Evolutionary conservation across 495 filamentous ascomycete species (phyloP).

Genomic region (Penicillium chermesinum): DNA sequence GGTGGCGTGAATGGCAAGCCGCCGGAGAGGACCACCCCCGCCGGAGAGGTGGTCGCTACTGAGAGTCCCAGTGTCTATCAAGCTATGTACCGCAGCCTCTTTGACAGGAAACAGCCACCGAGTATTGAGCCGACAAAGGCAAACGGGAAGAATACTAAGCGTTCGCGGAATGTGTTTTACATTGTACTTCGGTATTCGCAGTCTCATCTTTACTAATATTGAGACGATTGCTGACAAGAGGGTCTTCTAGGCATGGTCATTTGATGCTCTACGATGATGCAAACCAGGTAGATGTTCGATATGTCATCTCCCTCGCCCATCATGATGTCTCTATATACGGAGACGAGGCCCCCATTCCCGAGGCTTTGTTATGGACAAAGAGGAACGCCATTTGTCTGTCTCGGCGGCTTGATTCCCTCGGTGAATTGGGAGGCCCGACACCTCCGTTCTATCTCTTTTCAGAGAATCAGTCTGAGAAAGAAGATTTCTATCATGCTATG

Average conservation of each 20-base stretch:
- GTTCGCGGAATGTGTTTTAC: conserved; percentile 85
- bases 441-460: conserved; percentile 93
- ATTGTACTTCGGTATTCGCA: conserved; percentile 72
- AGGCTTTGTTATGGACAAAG: conserved; percentile 93
- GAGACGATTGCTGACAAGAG: conserved; percentile 15
- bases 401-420: conserved; percentile 58
- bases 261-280: conserved; percentile 94
- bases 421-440: conserved; percentile 51
- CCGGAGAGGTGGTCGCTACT: conserved; percentile 61
- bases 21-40: conserved; percentile 78
- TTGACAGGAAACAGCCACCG: conserved; percentile 71
- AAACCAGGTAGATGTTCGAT: conserved; percentile 85
- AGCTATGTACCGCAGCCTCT: conserved; percentile 94
- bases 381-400: conserved; percentile 87
- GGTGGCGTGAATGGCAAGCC: conserved; percentile 87
- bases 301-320: conserved; percentile 87
- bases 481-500: conserved; percentile 95
- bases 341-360: conserved; percentile 73
- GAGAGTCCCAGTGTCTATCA: conserved; percentile 94
- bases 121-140: conserved; percentile 44
- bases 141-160: conserved; percentile 60
- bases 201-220: background rate
- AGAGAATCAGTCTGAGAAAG: conserved; percentile 89
- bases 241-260: conserved; percentile 70
- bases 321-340: conserved; percentile 83